These are phyloP conservation scores for Pseudogymnoascus sp. DNA, from an alignment of 2,329 filamentous ascomycete genomes.

Conservation along the genomic window DNA sequence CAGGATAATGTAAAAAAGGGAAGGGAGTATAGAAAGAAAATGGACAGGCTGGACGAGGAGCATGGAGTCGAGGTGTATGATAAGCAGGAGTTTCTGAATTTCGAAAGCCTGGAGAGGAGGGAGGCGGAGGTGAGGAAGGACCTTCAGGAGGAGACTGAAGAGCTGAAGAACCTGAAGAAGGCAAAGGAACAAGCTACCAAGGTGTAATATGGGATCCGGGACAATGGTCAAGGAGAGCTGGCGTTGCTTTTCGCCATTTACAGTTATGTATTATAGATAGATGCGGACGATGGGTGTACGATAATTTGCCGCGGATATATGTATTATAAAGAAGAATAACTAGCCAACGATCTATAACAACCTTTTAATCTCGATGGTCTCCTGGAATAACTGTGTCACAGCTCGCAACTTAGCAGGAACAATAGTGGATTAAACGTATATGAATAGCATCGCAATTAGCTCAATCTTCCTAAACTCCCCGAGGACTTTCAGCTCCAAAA, in stretches of 20 bases:
- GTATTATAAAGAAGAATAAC: background rate
- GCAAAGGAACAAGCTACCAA: background rate
- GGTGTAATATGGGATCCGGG: background rate
- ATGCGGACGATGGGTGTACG: background rate
- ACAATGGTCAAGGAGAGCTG: background rate
- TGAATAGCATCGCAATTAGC: background rate
- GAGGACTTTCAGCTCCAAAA: background rate
- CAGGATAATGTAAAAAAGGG: slow-evolving; percentile 47
- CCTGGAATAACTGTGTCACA: background rate
- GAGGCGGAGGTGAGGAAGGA: background rate
- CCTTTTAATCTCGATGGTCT: background rate
- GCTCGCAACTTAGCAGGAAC: background rate
- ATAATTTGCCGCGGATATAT: background rate
- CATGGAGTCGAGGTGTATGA: slow-evolving; percentile 43
- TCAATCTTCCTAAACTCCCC: background rate
- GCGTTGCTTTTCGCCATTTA: background rate
- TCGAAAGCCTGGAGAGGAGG: slow-evolving; percentile 3
- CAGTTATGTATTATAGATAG: slow-evolving; percentile 6
- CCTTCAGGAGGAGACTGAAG: slow-evolving; percentile 13
- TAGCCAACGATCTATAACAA: background rate
- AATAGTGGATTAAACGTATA: background rate
- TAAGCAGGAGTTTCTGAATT: slow-evolving; percentile 16
- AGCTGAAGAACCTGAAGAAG: slow-evolving; percentile 13
- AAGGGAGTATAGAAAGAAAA: slow-evolving; percentile 45
- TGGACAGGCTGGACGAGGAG: slow-evolving; percentile 45